A percentile compares a stretch with the other conserved stretches of the same genome.
phyloP scores from a whole-genome alignment of 2,329 filamentous ascomycete genomes.

The Monilinia fructigena region DNA sequence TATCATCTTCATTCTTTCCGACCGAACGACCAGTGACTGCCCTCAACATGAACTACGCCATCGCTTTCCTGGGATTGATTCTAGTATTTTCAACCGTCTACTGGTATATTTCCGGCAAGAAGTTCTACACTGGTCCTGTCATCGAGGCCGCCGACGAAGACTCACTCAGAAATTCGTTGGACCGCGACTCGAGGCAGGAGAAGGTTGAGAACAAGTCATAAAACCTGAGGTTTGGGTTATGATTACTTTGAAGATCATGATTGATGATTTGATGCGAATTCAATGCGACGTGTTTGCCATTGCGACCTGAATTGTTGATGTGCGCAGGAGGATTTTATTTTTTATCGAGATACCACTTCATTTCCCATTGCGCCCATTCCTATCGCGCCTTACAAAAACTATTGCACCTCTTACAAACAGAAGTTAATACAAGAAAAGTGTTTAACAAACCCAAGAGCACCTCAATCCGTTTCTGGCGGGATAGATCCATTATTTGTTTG shows the following conservation, averaged over 20 bases:
- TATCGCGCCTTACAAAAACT: conserved; percentile 12
- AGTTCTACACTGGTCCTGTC: conserved; percentile 51
- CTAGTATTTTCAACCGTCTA: conserved; percentile 46
- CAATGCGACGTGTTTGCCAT: conserved; percentile 18
- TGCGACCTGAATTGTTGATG: conserved; percentile 15
- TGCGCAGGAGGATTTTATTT: conserved; percentile 4
- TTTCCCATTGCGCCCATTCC: conserved; percentile 16
- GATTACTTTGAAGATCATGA: conserved; percentile 19
- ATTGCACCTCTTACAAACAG: background rate
- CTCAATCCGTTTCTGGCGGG: background rate
- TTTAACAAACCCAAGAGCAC: conserved; percentile 1
- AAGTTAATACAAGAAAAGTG: conserved; percentile 4
- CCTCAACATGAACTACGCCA: conserved; percentile 55
- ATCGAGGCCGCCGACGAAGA: conserved; percentile 34
- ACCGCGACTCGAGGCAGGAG: conserved; percentile 20
- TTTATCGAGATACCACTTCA: conserved; percentile 12
- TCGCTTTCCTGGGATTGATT: conserved; percentile 50
- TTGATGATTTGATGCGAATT: conserved; percentile 19
- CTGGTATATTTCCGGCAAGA: conserved; percentile 48
- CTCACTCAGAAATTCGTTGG: conserved; percentile 11
- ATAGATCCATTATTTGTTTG: background rate
- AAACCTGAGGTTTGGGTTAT: conserved; percentile 22
- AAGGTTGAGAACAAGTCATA: conserved; percentile 20
- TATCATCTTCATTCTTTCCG: conserved; percentile 55
- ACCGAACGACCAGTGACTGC: conserved; percentile 48